Evolutionary conservation across 2,329 filamentous ascomycete species (phyloP).

Genomic region (Raffaelea ambrosiae): DNA sequence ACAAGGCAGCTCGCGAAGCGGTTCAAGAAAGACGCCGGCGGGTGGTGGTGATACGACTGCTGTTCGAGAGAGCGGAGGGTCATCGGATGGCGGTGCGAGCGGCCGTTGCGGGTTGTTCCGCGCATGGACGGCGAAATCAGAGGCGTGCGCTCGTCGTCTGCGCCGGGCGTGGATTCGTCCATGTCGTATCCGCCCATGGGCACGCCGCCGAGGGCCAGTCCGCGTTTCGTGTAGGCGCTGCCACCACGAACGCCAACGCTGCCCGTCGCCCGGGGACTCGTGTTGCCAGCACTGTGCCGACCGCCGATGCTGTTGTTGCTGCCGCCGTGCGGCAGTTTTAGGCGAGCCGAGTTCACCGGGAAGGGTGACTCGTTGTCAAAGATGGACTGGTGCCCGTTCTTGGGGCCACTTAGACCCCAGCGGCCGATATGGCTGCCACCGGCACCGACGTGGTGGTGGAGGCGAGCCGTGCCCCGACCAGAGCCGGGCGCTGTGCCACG

Average conservation of each 20-base stretch:
- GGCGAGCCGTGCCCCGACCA: slow-evolving; percentile 58
- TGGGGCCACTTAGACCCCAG: slow-evolving; percentile 60
- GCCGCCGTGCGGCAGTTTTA: slow-evolving; percentile 47
- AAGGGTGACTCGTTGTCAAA: slow-evolving; percentile 76
- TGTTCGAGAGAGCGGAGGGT: slow-evolving; percentile 66
- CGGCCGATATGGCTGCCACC: slow-evolving; percentile 46
- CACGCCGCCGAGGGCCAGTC: slow-evolving; percentile 22
- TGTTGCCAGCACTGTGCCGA: slow-evolving; percentile 57
- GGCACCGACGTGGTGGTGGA: slow-evolving; percentile 57
- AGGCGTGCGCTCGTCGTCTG: slow-evolving; percentile 82
- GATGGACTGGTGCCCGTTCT: slow-evolving; percentile 60
- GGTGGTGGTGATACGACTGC: slow-evolving; percentile 50
- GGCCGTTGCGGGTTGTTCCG: slow-evolving; percentile 41
- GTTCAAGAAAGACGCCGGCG: slow-evolving; percentile 52
- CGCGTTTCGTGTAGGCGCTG: slow-evolving; percentile 7
- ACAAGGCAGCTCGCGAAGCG: slow-evolving; percentile 82
- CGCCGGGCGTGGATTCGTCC: slow-evolving; percentile 62
- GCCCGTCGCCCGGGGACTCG: slow-evolving; percentile 51
- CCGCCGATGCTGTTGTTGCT: slow-evolving; percentile 26
- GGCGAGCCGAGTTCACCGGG: slow-evolving; percentile 45
- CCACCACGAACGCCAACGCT: slow-evolving; percentile 23
- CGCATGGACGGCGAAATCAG: slow-evolving; percentile 57
- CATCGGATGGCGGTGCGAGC: slow-evolving; percentile 44
- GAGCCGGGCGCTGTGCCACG: slow-evolving; percentile 55
- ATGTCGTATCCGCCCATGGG: slow-evolving; percentile 62